A percentile compares a stretch with the other conserved stretches of the same genome.
Conservation (phyloP, 805 yeast genomes). For the Candida jianshihensis region DNA sequence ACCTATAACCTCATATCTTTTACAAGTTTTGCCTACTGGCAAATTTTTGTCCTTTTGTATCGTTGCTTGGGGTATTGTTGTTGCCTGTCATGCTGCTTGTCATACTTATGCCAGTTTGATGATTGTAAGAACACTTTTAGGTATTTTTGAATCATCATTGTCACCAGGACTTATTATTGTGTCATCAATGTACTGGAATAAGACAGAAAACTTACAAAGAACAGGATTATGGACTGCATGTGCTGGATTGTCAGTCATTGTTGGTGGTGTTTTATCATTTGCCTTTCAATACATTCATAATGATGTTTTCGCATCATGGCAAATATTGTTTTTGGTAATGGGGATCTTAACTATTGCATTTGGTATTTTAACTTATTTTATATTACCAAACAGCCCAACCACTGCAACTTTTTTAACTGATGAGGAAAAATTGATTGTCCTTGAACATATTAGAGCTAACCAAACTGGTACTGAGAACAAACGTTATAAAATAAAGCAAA, state of each 20-base stretch:
- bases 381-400: constrained; percentile 46
- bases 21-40: constrained; percentile 48
- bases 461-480: constrained; percentile 44
- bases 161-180: constrained; percentile 52
- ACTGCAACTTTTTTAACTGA: constrained; percentile 28
- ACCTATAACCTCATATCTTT: constrained; percentile 39
- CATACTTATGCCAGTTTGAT: constrained; percentile 44
- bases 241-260: constrained; percentile 43
- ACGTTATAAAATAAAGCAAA: constrained; percentile 33
- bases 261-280: constrained; percentile 41
- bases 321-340: constrained; percentile 49
- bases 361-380: constrained; percentile 36
- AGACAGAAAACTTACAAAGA: constrained; percentile 42
- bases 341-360: constrained; percentile 46
- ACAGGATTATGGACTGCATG: constrained; percentile 53
- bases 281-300: constrained; percentile 45
- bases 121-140: constrained; percentile 47
- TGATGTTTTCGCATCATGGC: constrained; percentile 46
- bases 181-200: constrained; percentile 57
- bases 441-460: constrained; percentile 36
- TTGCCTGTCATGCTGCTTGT: constrained; percentile 47
- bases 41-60: constrained; percentile 42
- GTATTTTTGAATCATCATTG: constrained; percentile 47
- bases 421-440: constrained; percentile 33
- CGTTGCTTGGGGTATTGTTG: constrained; percentile 46